Conservation (phyloP, 768 basidiomycete species). For the Kwoniella sp. region DNA sequence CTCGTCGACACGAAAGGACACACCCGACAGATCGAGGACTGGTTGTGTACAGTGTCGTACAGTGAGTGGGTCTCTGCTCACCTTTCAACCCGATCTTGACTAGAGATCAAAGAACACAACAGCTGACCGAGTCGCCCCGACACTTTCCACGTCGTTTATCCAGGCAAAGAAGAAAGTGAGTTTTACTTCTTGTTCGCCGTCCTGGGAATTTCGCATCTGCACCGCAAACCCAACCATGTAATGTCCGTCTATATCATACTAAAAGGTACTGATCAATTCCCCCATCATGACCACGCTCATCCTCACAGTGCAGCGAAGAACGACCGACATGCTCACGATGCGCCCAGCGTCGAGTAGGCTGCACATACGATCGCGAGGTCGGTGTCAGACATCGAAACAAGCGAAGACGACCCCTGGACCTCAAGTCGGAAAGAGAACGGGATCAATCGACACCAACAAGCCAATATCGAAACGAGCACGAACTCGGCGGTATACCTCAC, state of each 20-base stretch:
- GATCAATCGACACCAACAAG: background rate
- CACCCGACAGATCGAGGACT: background rate
- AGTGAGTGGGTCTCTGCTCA: background rate
- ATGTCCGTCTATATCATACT: too few species aligned
- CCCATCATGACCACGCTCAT: background rate
- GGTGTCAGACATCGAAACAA: background rate
- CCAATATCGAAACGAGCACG: background rate
- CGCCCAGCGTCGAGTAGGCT: background rate
- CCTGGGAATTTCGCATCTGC: too few species aligned
- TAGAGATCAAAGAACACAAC: too few species aligned
- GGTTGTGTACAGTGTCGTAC: background rate
- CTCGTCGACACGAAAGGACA: background rate
- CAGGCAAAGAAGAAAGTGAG: conserved; percentile 1
- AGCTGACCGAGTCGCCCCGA: too few species aligned
- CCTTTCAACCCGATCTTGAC: background rate
- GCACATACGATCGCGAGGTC: background rate
- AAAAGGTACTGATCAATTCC: background rate
- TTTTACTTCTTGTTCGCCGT: too few species aligned
- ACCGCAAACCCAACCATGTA: too few species aligned
- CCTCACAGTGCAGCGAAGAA: background rate
- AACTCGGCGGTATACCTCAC: background rate
- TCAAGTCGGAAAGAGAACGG: background rate
- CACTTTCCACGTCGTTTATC: background rate
- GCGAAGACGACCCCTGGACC: background rate
- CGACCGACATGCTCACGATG: background rate